A percentile compares a stretch with the other conserved stretches of the same genome.
Conservation (phyloP, 805 yeast genomes). For the Zygosaccharomyces gambellarensis region DNA sequence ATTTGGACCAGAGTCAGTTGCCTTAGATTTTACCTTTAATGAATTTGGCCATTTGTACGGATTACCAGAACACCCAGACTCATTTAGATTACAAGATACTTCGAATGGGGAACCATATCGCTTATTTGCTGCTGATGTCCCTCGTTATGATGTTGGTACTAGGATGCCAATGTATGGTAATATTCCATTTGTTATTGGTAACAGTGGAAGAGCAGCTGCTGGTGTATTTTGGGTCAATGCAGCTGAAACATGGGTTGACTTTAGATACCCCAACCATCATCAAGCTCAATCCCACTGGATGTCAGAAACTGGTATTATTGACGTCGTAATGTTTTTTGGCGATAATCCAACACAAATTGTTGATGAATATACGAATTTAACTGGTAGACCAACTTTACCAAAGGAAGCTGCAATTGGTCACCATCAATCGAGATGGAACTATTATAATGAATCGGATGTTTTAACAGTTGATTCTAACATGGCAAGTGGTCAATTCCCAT, state of each 20-base stretch:
- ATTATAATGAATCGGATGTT: conserved; percentile 82
- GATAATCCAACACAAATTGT: conserved; percentile 53
- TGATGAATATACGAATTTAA: conserved; percentile 57
- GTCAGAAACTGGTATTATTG: conserved; percentile 83
- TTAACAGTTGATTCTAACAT: conserved; percentile 62
- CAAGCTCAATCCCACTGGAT: conserved; percentile 76
- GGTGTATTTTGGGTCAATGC: conserved; percentile 90
- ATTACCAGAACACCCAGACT: conserved; percentile 95
- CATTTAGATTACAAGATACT: conserved; percentile 70
- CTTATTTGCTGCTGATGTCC: conserved; percentile 87
- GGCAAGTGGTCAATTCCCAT: conserved; percentile 73
- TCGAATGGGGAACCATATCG: conserved; percentile 66
- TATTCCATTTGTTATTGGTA: conserved; percentile 81
- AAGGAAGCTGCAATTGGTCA: conserved; percentile 76
- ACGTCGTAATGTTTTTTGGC: conserved; percentile 64
- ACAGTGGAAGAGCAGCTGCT: conserved; percentile 49
- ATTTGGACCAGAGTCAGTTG: conserved; percentile 87
- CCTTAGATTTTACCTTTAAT: conserved; percentile 63
- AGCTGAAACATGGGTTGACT: conserved; percentile 88
- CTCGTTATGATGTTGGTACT: conserved; percentile 82
- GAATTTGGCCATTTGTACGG: conserved; percentile 72
- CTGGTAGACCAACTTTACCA: conserved; percentile 75
- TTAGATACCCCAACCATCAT: conserved; percentile 30
- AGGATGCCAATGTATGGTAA: conserved; percentile 92
- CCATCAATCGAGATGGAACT: conserved; percentile 98